Evolutionary conservation across 2,329 filamentous ascomycete genomes (phyloP).

Genomic region (Davidsoniella australis): DNA sequence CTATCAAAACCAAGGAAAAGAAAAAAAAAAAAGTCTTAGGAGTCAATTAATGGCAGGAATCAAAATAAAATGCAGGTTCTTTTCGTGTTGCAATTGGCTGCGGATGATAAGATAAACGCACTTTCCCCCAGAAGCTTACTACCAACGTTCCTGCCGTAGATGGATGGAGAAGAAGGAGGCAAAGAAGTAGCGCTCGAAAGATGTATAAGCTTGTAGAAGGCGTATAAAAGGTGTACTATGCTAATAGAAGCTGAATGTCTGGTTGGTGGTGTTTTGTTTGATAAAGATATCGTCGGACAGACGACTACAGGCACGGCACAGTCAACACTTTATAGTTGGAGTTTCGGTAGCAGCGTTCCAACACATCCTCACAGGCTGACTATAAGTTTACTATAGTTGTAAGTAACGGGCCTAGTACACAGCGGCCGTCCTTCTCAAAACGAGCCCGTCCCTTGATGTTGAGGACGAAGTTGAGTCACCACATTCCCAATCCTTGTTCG

Average conservation of each 20-base stretch:
- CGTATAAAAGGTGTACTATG: too few relatives aligned
- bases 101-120: slow-evolving; percentile 10
- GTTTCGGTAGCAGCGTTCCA: too few relatives aligned
- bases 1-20: too few relatives aligned
- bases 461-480: slow-evolving; percentile 8
- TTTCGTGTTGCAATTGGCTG: slow-evolving; percentile 6
- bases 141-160: neutral
- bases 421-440: neutral
- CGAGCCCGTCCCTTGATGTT: neutral
- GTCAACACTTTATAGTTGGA: neutral
- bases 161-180: neutral
- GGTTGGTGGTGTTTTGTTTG: too few relatives aligned
- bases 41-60: too few relatives aligned
- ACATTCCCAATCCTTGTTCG: slow-evolving; percentile 8
- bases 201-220: too few relatives aligned
- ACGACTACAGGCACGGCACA: neutral
- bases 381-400: neutral
- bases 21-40: too few relatives aligned
- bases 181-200: neutral
- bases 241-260: too few relatives aligned
- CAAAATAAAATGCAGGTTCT: neutral
- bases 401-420: neutral
- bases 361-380: neutral
- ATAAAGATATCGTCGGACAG: too few relatives aligned
- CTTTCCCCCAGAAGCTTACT: slow-evolving; percentile 1